A percentile compares a stretch with the other conserved stretches of the same genome.
Conservation (phyloP, 768 basidiomycete species). For the Suillus lakei region DNA sequence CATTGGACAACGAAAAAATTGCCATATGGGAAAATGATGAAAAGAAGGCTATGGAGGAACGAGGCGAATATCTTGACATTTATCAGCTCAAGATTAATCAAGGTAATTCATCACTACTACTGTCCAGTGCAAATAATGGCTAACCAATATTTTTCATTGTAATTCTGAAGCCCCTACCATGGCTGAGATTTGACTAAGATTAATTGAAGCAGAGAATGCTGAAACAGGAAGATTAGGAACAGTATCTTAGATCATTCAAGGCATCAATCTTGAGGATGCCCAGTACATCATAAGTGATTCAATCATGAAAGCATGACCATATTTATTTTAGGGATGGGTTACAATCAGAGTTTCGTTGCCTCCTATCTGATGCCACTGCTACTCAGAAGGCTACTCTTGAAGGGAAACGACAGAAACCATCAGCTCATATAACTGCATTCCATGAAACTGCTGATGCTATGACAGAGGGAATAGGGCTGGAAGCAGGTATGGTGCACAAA, state of each 20-base stretch:
- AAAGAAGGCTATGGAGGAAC: neutral
- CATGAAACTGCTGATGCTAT: slow-evolving; percentile 5
- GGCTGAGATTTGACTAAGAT: slow-evolving; percentile 8
- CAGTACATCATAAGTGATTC: slow-evolving; percentile 4
- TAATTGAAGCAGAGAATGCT: neutral
- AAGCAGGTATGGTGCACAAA: neutral
- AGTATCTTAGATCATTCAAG: slow-evolving; percentile 8
- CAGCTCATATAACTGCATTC: neutral
- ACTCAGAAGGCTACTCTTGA: slow-evolving; percentile 4
- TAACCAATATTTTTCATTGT: too few species aligned
- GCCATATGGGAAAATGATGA: neutral
- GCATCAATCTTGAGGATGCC: slow-evolving; percentile 11
- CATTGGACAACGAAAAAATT: neutral
- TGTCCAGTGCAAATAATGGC: too few species aligned
- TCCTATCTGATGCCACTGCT: slow-evolving; percentile 5
- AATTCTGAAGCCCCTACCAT: slow-evolving; percentile 7
- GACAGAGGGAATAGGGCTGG: neutral
- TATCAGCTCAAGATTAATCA: slow-evolving; percentile 3
- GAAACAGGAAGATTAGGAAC: slow-evolving; percentile 4
- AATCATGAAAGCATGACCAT: neutral
- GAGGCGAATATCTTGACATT: slow-evolving; percentile 9
- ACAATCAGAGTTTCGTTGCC: neutral
- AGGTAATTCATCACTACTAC: too few species aligned
- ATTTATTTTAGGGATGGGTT: slow-evolving; percentile 8
- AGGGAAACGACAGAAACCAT: neutral